These are phyloP conservation scores for Microsporum ferrugineum DNA, from an alignment of 2,329 filamentous ascomycete genomes.

Conservation along the genomic window DNA sequence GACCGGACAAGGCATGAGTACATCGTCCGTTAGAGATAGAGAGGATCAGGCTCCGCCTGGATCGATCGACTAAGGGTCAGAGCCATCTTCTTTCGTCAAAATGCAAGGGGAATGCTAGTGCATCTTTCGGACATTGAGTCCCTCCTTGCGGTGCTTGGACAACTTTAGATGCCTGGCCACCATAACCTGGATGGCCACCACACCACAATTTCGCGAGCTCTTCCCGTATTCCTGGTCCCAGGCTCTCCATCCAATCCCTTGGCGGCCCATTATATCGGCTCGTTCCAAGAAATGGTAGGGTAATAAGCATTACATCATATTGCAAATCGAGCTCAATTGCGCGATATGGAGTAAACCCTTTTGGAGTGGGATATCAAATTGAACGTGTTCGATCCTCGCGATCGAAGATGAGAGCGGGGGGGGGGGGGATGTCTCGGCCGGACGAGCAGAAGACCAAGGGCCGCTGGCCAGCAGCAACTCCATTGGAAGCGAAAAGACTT, in stretches of 20 bases:
- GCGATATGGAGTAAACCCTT: neutral
- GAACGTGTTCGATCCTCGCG: neutral
- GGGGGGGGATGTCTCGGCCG: neutral
- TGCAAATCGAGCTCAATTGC: neutral
- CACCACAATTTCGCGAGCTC: neutral
- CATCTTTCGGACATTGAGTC: neutral
- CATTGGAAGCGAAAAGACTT: neutral
- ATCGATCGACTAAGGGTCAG: neutral
- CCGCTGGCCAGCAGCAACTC: neutral
- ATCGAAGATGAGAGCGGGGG: neutral
- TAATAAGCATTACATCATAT: neutral
- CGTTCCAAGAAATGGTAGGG: neutral
- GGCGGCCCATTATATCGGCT: neutral
- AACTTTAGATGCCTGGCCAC: neutral
- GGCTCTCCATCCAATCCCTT: neutral
- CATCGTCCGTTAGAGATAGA: conserved; percentile 7
- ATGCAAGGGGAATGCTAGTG: neutral
- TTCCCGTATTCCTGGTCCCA: neutral
- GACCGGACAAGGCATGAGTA: neutral
- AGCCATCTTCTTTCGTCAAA: neutral
- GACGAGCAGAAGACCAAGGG: neutral
- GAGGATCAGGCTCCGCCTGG: neutral
- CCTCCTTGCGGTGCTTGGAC: neutral
- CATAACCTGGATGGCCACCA: neutral
- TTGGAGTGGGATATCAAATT: neutral